Conservation (phyloP, 192 early-diverging fungal genomes). For the Ambispora gerdemannii region DNA sequence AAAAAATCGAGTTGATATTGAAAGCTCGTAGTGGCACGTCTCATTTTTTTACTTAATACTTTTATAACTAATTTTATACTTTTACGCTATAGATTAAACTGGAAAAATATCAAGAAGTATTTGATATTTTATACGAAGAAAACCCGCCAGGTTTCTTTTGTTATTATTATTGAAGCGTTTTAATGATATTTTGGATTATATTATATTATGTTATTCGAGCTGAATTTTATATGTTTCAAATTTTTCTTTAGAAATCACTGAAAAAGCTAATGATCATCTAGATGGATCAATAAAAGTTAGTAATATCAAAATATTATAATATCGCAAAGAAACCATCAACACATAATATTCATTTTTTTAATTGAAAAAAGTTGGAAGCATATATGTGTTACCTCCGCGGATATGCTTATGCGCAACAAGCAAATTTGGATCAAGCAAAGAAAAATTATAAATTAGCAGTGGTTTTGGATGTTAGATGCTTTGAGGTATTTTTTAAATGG, state of each 20-base stretch:
- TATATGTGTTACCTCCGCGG: constrained; percentile 63
- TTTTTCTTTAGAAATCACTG: constrained; percentile 29
- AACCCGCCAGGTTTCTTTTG: constrained; percentile 42
- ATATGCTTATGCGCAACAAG: constrained; percentile 46
- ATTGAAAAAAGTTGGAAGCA: constrained; percentile 52
- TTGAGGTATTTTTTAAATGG: constrained; percentile 45
- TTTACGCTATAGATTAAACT: constrained; percentile 48
- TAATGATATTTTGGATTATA: too few relatives aligned
- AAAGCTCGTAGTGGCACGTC: too few relatives aligned
- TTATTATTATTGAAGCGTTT: too few relatives aligned
- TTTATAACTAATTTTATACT: too few relatives aligned
- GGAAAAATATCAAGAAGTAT: constrained; percentile 52
- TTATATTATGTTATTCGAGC: too few relatives aligned
- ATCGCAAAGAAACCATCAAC: neutral
- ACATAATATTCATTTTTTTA: too few relatives aligned
- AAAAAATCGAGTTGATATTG: too few relatives aligned
- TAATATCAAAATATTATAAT: neutral
- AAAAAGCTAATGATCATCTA: constrained; percentile 30
- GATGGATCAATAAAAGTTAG: constrained; percentile 52
- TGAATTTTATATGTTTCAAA: neutral
- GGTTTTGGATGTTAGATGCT: constrained; percentile 58
- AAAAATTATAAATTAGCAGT: constrained; percentile 62
- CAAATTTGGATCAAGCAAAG: constrained; percentile 52
- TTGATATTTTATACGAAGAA: constrained; percentile 50
- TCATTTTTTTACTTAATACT: too few relatives aligned